phyloP scores from a whole-genome alignment of 2,329 filamentous ascomycete species.

The Endothia cerciana region DNA sequence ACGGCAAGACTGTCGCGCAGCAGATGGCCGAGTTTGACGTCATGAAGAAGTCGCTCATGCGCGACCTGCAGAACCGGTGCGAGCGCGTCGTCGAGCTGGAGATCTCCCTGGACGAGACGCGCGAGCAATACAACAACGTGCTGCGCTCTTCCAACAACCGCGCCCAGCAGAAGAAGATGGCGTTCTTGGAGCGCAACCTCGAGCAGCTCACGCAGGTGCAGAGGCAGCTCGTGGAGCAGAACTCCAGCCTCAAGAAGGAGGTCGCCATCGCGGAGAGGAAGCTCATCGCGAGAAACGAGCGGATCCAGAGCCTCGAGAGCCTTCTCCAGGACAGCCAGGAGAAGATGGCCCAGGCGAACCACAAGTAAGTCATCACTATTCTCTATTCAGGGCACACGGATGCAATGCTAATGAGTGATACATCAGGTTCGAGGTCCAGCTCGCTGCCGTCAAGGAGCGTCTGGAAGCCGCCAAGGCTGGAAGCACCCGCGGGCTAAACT shows the following conservation, averaged over 20 bases:
- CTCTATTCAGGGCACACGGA: not conserved
- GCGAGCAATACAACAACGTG: constrained; percentile 99
- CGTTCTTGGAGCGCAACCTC: constrained; percentile 95
- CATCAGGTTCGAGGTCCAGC: constrained; percentile 90
- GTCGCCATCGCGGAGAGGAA: constrained; percentile 98
- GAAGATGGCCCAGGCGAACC: constrained; percentile 95
- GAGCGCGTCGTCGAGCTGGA: constrained; percentile 98
- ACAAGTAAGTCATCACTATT: constrained; percentile 70
- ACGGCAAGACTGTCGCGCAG: constrained; percentile 92
- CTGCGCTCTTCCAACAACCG: constrained; percentile 95
- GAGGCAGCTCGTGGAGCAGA: constrained; percentile 96
- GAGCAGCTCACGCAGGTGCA: constrained; percentile 98
- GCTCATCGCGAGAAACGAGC: constrained; percentile 93
- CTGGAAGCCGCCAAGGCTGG: constrained; percentile 93
- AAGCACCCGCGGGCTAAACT: constrained; percentile 80
- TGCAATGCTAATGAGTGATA: constrained; percentile 24
- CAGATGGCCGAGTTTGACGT: constrained; percentile 98
- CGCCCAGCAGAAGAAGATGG: constrained; percentile 99
- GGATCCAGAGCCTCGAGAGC: constrained; percentile 90
- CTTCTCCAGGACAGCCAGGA: constrained; percentile 96
- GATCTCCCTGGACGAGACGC: constrained; percentile 94
- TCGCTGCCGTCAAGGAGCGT: constrained; percentile 95
- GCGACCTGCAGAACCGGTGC: constrained; percentile 96
- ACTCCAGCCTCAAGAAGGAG: constrained; percentile 96
- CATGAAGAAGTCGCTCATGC: constrained; percentile 99